phyloP scores from a whole-genome alignment of 2,329 filamentous ascomycete genomes.

The Dichotomopilus funicola region DNA sequence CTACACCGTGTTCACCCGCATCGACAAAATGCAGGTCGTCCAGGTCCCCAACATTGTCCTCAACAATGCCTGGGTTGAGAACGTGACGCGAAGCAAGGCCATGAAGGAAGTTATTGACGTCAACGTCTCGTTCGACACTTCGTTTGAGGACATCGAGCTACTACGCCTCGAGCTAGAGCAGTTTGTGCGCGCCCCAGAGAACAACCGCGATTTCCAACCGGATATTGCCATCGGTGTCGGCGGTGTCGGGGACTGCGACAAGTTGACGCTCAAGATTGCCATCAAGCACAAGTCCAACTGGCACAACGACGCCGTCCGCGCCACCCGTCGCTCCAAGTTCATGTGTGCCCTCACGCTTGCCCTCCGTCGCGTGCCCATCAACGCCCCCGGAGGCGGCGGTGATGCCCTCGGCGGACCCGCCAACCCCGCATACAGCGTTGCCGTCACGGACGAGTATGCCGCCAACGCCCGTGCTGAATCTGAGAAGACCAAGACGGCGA shows the following conservation, averaged over 20 bases:
- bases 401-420: slow-evolving; percentile 56
- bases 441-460: slow-evolving; percentile 64
- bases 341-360: slow-evolving; percentile 88
- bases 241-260: slow-evolving; percentile 78
- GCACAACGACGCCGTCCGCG: slow-evolving; percentile 78
- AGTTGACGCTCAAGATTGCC: slow-evolving; percentile 73
- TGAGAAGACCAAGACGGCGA: slow-evolving; percentile 53
- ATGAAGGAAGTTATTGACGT: slow-evolving; percentile 83
- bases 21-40: slow-evolving; percentile 71
- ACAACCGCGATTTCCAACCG: slow-evolving; percentile 82
- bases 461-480: slow-evolving; percentile 54
- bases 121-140: slow-evolving; percentile 77
- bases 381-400: slow-evolving; percentile 67
- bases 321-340: slow-evolving; percentile 83
- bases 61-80: slow-evolving; percentile 93
- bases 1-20: slow-evolving; percentile 84
- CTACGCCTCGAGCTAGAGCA: slow-evolving; percentile 76
- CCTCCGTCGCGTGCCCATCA: slow-evolving; percentile 79
- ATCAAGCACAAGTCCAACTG: slow-evolving; percentile 92
- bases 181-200: slow-evolving; percentile 79
- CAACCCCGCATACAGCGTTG: slow-evolving; percentile 76
- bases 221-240: slow-evolving; percentile 73
- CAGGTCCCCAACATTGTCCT: slow-evolving; percentile 84
- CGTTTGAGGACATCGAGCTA: slow-evolving; percentile 81
- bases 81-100: slow-evolving; percentile 80